Percentiles rank a stretch among this genome's conserved stretches.
phyloP scores from a whole-genome alignment of 1,139 yeast genomes.

The Taphrina communis region DNA sequence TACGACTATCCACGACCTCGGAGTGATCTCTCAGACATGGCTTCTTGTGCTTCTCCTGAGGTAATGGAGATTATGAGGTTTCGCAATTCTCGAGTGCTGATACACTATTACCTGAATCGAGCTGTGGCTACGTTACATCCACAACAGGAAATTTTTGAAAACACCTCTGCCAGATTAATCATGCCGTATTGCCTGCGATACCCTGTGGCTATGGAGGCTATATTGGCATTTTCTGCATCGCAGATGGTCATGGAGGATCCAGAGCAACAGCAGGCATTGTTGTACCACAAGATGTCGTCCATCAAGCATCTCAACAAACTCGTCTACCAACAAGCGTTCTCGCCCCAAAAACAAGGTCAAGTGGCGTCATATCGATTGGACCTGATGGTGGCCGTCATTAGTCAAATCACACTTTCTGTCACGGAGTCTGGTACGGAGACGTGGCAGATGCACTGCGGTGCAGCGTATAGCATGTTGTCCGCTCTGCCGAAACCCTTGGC shows the following conservation, averaged over 20 bases:
- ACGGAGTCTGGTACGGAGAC: constrained; percentile 29
- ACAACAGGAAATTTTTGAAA: constrained; percentile 10
- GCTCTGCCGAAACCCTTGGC: neutral
- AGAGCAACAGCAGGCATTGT: constrained; percentile 8
- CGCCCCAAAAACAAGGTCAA: neutral
- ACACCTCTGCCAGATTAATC: constrained; percentile 17
- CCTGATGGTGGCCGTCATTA: constrained; percentile 20
- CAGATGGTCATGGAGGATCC: constrained; percentile 25
- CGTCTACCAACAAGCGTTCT: constrained; percentile 16
- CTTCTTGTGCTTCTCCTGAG: constrained; percentile 5
- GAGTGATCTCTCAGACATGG: constrained; percentile 2
- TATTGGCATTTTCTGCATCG: constrained; percentile 33
- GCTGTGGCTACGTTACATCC: constrained; percentile 34
- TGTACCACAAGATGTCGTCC: constrained; percentile 24
- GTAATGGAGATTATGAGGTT: constrained; percentile 5
- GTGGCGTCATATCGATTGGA: constrained; percentile 2
- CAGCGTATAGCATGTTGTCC: constrained; percentile 25
- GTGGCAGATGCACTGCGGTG: constrained; percentile 37
- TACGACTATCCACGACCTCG: neutral
- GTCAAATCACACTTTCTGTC: constrained; percentile 28
- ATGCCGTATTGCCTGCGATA: constrained; percentile 23
- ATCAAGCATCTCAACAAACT: constrained; percentile 24
- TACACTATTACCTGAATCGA: constrained; percentile 25
- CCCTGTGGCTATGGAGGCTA: constrained; percentile 29
- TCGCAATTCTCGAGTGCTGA: constrained; percentile 24